These are phyloP conservation scores for Populus hybrid DNA, from an alignment of 441 rosid genomes.

Conservation along the genomic window DNA sequence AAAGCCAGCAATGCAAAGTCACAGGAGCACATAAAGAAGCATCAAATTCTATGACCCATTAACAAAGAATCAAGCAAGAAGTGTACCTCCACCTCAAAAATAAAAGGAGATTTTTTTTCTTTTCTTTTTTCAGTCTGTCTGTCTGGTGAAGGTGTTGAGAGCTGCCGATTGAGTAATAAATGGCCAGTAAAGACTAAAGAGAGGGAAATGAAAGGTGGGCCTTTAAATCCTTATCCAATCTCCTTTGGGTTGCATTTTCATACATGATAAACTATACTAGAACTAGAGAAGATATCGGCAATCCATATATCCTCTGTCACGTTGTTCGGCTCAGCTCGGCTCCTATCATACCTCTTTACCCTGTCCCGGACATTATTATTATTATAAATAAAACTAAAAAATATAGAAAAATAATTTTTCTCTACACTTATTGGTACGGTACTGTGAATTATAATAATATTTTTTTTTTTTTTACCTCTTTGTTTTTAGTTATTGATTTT, in stretches of 20 bases:
- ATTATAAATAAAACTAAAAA: too few relatives aligned
- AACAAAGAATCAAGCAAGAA: neutral
- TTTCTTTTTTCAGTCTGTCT: neutral
- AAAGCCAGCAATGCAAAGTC: neutral
- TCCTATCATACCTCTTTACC: neutral
- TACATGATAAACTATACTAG: neutral
- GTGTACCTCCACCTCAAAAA: slow-evolving; percentile 1
- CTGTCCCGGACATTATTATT: neutral
- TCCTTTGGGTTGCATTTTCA: neutral
- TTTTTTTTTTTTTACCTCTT: too few relatives aligned
- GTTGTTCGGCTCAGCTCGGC: neutral
- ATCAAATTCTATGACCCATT: neutral
- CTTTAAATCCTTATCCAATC: slow-evolving; percentile 43
- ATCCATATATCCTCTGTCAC: neutral
- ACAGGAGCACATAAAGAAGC: neutral
- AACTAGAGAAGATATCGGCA: neutral
- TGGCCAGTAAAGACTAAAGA: neutral
- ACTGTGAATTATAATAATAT: too few relatives aligned
- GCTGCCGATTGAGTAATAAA: neutral
- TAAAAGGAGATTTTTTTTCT: neutral
- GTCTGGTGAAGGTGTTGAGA: neutral
- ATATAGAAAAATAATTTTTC: too few relatives aligned
- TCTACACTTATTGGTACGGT: too few relatives aligned
- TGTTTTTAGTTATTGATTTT: too few relatives aligned
- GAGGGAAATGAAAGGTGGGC: slow-evolving; percentile 45